Conservation (phyloP, 1,284 basidiomycete genomes). For the Hymenochaete sp. region DNA sequence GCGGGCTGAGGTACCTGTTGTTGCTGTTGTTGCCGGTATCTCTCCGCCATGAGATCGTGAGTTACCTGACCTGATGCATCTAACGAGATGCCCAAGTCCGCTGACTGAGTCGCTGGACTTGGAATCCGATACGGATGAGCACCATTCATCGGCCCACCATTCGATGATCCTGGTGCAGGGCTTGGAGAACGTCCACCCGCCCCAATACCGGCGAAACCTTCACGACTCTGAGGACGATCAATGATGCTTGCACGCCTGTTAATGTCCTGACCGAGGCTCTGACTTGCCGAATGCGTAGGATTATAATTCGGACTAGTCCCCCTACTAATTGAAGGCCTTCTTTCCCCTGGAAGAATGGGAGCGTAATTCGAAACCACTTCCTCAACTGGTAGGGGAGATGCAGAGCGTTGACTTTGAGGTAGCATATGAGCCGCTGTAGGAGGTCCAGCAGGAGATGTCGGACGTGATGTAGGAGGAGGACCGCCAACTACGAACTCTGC, state of each 20-base stretch:
- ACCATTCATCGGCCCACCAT: conserved; percentile 31
- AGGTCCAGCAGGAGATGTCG: conserved; percentile 53
- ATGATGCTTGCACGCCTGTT: conserved; percentile 25
- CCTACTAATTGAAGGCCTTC: conserved; percentile 40
- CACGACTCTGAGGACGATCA: conserved; percentile 35
- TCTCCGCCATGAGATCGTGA: conserved; percentile 71
- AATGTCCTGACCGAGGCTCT: conserved; percentile 32
- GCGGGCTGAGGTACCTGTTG: conserved; percentile 20
- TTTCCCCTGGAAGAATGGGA: conserved; percentile 83
- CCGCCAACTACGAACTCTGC: conserved; percentile 72
- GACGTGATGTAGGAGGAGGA: conserved; percentile 59
- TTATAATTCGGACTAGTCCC: conserved; percentile 35
- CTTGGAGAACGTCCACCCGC: conserved; percentile 59
- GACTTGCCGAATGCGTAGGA: conserved; percentile 23
- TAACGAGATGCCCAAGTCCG: conserved; percentile 62
- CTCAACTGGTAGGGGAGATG: conserved; percentile 43
- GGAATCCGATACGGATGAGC: conserved; percentile 20
- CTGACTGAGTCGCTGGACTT: conserved; percentile 24
- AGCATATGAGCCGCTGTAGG: conserved; percentile 72
- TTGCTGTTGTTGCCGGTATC: conserved; percentile 30
- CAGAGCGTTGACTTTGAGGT: conserved; percentile 40
- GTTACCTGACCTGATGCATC: conserved; percentile 72
- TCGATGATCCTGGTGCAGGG: conserved; percentile 41
- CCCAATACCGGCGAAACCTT: conserved; percentile 74
- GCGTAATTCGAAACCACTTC: conserved; percentile 74